Base-by-base conservation (phyloP, 495 filamentous ascomycete genomes). In the Aspergillus olivimuriae region DNA sequence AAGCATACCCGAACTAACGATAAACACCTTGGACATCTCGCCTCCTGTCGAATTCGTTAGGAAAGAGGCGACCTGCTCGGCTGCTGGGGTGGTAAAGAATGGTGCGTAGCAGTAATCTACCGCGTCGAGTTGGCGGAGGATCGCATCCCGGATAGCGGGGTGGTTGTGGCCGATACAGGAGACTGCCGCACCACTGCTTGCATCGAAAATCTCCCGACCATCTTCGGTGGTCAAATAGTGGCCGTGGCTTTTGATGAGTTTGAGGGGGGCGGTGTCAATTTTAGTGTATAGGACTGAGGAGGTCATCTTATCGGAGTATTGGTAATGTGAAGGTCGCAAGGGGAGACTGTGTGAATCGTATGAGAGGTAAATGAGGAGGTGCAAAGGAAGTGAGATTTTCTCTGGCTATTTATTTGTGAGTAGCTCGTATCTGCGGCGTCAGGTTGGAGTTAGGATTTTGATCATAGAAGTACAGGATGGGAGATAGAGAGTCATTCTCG, bases 21-120 rank as follows among this genome's bases (percentile, higher is more conserved):
- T 59, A 49, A 48, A 46, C 34, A 61, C 38, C 26, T 47, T 56
- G 39, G 2, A 15, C 39, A 18, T 41, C 11, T 18, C 20, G 23
- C 4, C 47, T 20, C 53, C 57, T 1, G 69, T 60, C 8, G 57
- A 59, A 2, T 28, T 11, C 6, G 24, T 28, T 5, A 72, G 48
- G 17, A 51, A 33, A 3, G 40, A 34, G 0, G 52, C 56, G 3
- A 70, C 57, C 2, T 48, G 39, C 43, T 68, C 62, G 5, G 59
- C 53, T 1, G 59, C 48, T 18, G 47, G 32, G 2, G 57, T 66
- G 2, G 51, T 62, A 47, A 61, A 73, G 42, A 61, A 61, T n/a
- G 57, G 48, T 0, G 67, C 57, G 41, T 73, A 64, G 24, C 54
- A 57, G 44, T 72, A 74, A 17, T 55, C 56, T 4, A 73, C 48